Percentiles rank a stretch among this genome's conserved stretches.
Evolutionary conservation across 768 basidiomycete genomes (phyloP).

Genomic region (Collybiopsis luxurians): DNA sequence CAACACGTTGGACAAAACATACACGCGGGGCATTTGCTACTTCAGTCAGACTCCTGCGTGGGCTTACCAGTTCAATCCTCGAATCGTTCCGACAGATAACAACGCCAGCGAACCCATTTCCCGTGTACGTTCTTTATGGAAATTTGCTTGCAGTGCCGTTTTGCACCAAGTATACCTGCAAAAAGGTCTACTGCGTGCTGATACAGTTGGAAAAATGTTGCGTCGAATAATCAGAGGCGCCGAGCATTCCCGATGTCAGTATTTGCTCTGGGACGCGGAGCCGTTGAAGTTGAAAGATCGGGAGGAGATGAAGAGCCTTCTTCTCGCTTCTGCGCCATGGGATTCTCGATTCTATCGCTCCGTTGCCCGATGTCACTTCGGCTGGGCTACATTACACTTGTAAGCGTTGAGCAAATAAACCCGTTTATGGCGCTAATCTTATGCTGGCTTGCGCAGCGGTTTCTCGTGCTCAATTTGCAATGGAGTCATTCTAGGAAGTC

Average conservation of each 20-base stretch:
- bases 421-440: too few species aligned
- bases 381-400: not conserved
- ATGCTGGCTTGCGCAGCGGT: not conserved
- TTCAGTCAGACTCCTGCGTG: slow-evolving; percentile 4
- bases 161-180: not conserved
- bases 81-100: not conserved
- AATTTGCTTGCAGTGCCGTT: slow-evolving; percentile 3
- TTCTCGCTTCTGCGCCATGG: not conserved
- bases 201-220: not conserved
- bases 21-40: not conserved
- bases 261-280: not conserved
- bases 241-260: not conserved
- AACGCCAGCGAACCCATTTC: too few species aligned
- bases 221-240: not conserved
- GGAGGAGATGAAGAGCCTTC: not conserved
- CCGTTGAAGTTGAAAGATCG: not conserved
- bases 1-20: not conserved
- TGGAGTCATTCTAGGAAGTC: not conserved
- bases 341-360: not conserved
- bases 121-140: not conserved
- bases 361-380: not conserved
- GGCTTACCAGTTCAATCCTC: not conserved
- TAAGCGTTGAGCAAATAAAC: too few species aligned
- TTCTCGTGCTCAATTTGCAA: not conserved
- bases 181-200: not conserved